Evolutionary conservation across 345 rosid genomes (phyloP).

Genomic region (Cardiospermum halicacabum): DNA sequence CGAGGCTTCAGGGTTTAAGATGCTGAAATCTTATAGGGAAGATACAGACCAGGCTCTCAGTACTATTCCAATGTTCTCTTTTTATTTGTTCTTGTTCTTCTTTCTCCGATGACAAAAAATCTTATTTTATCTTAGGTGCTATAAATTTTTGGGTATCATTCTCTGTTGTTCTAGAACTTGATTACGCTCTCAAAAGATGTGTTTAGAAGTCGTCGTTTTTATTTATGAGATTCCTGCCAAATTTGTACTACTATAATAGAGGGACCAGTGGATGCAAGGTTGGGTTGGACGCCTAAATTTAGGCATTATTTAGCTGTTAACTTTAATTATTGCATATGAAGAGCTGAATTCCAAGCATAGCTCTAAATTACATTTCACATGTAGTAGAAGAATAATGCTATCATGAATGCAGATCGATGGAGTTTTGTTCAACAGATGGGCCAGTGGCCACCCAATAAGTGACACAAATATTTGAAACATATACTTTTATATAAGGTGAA

Average conservation of each 20-base stretch:
- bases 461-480: too few relatives aligned
- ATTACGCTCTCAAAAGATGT: background rate
- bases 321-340: too few relatives aligned
- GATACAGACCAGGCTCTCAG: background rate
- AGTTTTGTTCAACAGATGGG: too few relatives aligned
- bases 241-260: background rate
- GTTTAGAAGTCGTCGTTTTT: background rate
- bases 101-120: background rate
- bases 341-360: too few relatives aligned
- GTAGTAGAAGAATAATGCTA: too few relatives aligned
- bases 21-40: background rate
- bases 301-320: too few relatives aligned
- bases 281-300: too few relatives aligned
- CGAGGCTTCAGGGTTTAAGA: conserved; percentile 60
- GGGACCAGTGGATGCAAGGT: background rate
- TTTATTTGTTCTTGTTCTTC: background rate
- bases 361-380: too few relatives aligned
- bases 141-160: background rate
- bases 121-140: background rate
- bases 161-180: background rate
- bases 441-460: too few relatives aligned
- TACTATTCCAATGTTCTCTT: background rate
- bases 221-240: background rate
- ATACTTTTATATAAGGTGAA: too few relatives aligned
- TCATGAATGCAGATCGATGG: too few relatives aligned